These are phyloP conservation scores for Diaporthe sp. DNA, from an alignment of 2,329 filamentous ascomycete genomes.

Conservation along the genomic window DNA sequence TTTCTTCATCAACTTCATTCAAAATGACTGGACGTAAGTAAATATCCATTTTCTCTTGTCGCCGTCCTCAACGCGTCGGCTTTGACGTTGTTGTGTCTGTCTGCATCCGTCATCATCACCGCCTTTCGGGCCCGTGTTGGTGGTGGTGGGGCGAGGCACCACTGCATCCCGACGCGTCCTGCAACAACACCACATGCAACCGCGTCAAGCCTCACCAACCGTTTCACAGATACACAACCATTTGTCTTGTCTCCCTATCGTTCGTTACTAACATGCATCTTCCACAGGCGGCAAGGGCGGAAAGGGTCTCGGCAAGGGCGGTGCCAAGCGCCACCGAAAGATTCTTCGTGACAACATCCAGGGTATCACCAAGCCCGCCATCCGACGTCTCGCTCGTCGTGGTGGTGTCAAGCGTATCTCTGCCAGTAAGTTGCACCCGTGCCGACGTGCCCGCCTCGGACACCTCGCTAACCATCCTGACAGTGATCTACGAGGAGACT, in stretches of 20 bases:
- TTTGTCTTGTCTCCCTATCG: conserved; percentile 41
- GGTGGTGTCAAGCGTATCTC: conserved; percentile 99
- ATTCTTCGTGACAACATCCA: conserved; percentile 99
- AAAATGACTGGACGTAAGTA: conserved; percentile 72
- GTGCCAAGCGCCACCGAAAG: conserved; percentile 99
- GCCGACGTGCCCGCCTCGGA: neutral
- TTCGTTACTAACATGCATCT: conserved; percentile 63
- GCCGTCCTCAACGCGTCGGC: conserved; percentile 24
- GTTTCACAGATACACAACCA: conserved; percentile 10
- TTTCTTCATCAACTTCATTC: conserved; percentile 53
- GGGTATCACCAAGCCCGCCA: conserved; percentile 98
- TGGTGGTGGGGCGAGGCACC: conserved; percentile 46
- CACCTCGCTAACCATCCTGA: conserved; percentile 41
- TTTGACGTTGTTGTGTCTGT: conserved; percentile 17
- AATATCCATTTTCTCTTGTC: conserved; percentile 32
- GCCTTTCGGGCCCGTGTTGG: conserved; percentile 39
- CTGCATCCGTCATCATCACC: conserved; percentile 42
- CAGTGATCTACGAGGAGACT: conserved; percentile 87
- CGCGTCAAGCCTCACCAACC: conserved; percentile 38
- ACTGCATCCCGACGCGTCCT: conserved; percentile 49
- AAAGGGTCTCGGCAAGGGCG: conserved; percentile 98
- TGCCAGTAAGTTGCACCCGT: conserved; percentile 74
- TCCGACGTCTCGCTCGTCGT: conserved; percentile 98
- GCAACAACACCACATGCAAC: conserved; percentile 39
- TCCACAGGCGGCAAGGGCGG: conserved; percentile 89